Conservation (phyloP, 345 rosid species). For the Syzygium oleosum region DNA sequence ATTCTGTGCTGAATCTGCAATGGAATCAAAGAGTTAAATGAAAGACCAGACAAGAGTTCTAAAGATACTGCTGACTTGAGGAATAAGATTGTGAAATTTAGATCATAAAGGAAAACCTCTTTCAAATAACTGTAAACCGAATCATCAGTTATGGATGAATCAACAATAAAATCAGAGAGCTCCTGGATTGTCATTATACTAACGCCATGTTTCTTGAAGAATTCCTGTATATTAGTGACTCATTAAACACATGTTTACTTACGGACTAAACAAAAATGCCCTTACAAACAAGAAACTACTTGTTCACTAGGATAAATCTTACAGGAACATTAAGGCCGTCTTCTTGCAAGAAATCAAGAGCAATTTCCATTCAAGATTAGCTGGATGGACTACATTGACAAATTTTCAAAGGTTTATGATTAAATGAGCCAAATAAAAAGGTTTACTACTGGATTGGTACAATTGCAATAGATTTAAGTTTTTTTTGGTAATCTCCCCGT, state of each 20-base stretch:
- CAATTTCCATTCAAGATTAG: neutral
- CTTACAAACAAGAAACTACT: neutral
- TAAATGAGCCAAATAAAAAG: too few relatives aligned
- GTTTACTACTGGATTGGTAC: too few relatives aligned
- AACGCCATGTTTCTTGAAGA: slow-evolving; percentile 84
- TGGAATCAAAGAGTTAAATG: neutral
- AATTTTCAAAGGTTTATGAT: too few relatives aligned
- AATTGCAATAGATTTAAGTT: too few relatives aligned
- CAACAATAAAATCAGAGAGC: slow-evolving; percentile 90
- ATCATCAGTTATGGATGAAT: slow-evolving; percentile 75
- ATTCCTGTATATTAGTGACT: slow-evolving; percentile 40
- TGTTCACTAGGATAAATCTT: slow-evolving; percentile 18
- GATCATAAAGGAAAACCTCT: slow-evolving; percentile 35
- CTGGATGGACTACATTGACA: too few relatives aligned
- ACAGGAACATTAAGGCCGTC: slow-evolving; percentile 92
- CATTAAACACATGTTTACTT: neutral
- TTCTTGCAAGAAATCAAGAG: slow-evolving; percentile 87
- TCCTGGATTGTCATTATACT: slow-evolving; percentile 94
- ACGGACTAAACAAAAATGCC: neutral
- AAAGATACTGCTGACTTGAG: neutral
- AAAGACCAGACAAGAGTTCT: neutral
- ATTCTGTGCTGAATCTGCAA: slow-evolving; percentile 67
- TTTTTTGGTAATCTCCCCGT: too few relatives aligned
- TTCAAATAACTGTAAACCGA: slow-evolving; percentile 72
- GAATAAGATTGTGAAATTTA: neutral